Evolutionary conservation across 2,329 filamentous ascomycete species (phyloP), one percentile per base, ranked within the genome.

Genomic region (Penicillium sp.): DNA sequence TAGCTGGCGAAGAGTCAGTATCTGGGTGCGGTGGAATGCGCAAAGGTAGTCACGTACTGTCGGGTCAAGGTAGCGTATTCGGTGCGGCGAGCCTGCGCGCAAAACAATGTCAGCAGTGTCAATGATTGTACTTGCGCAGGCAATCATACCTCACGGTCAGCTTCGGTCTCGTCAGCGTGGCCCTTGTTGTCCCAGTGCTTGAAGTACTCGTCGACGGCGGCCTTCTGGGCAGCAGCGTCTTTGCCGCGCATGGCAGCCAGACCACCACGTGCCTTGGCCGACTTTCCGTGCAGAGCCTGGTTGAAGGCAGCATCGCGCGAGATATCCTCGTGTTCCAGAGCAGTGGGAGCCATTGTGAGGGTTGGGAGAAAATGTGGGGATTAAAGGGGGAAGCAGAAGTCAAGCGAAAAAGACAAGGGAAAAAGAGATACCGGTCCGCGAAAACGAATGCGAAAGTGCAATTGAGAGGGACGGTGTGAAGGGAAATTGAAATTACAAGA

Each of bases 101-200:
- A 32, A 15, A 15, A 40, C 10, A 42, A 18, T 39, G 46, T 61
- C 50, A 65, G 53, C 20, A 15, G n/a, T 41, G 45, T 35, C 8
- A 13, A 15, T n/a, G 9, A 6, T 1, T 6, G 8, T 12, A 2
- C 2, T n/a, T 23, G 32, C 6, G 2, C 18, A 29, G 3, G 27
- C 12, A 10, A 18, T 31, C 81, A 60, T 74, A 89, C 88, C 73
- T 89, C 86, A 66, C 92, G 84, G 61, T 81, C 85, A 64, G 86
- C 88, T 47, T 85, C 81, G 1, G 92, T 97, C 80, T 98, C 93
- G 37, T 85, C 81, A 55, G 80, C 83, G 41, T 78, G 87, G 40
- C 76, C 73, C 75, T 95, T 90, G 77, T 92, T 87, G 72, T 95
- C 89, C 88, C 88, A 95, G 71, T 95, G 90, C 80, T 95, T 95